Conservation (phyloP, 2,329 filamentous ascomycete species). For the Pseudogymnoascus sp. region DNA sequence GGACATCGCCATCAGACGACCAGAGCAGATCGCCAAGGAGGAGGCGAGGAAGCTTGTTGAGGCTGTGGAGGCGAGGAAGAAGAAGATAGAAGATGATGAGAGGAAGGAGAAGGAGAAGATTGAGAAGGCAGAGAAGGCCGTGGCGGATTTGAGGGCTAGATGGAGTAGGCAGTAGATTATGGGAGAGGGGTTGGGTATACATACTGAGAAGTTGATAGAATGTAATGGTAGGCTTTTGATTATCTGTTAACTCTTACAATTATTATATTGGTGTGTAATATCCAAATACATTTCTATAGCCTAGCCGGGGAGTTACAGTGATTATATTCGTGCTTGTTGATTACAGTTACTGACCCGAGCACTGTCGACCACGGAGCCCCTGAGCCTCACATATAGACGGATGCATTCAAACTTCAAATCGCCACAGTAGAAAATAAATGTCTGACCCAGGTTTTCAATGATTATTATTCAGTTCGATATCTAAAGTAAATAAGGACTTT, state of each 20-base stretch:
- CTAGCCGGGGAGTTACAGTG: not conserved
- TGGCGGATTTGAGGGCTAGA: constrained; percentile 38
- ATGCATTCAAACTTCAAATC: not conserved
- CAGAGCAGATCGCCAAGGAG: constrained; percentile 80
- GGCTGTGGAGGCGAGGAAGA: constrained; percentile 37
- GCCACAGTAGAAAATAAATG: not conserved
- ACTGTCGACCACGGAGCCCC: not conserved
- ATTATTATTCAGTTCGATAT: not conserved
- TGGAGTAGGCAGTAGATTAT: constrained; percentile 5
- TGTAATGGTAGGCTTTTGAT: constrained; percentile 4
- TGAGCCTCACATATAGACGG: not conserved
- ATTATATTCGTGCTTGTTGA: not conserved
- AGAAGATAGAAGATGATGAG: constrained; percentile 46
- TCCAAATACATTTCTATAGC: not conserved
- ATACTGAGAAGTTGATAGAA: not conserved
- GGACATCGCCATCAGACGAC: constrained; percentile 80
- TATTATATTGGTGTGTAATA: not conserved
- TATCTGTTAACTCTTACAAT: constrained; percentile 1
- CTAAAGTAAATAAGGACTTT: not conserved
- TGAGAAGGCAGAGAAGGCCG: constrained; percentile 51
- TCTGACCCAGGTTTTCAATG: not conserved
- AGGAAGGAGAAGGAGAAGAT: constrained; percentile 43
- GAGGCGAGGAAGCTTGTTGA: constrained; percentile 57
- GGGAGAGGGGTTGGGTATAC: not conserved
- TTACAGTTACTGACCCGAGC: not conserved